Conservation (phyloP, 805 yeast species). For the Hyphopichia homilentoma region DNA sequence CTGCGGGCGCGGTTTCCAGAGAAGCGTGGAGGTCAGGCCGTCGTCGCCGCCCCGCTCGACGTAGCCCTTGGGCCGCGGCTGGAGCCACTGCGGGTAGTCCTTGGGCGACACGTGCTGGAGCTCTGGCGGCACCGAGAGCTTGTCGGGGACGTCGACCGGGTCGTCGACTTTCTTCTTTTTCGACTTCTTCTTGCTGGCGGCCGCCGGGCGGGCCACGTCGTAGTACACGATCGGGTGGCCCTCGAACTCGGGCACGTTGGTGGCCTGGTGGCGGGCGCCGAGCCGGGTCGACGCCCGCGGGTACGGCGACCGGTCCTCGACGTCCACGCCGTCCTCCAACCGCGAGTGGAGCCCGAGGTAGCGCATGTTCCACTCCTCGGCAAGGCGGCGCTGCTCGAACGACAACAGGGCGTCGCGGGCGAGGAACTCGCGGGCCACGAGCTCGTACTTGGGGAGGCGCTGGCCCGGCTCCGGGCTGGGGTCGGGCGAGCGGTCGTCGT, state of each 20-base stretch:
- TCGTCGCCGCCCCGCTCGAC: conserved; percentile 78
- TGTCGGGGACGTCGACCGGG: conserved; percentile 14
- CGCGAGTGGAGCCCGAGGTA: conserved; percentile 74
- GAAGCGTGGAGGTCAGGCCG: conserved; percentile 50
- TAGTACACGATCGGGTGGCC: conserved; percentile 66
- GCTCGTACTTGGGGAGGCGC: conserved; percentile 51
- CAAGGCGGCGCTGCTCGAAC: conserved; percentile 44
- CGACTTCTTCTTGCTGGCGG: conserved; percentile 10
- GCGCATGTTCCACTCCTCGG: conserved; percentile 80
- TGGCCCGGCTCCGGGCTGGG: conserved; percentile 8
- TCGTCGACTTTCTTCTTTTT: conserved; percentile 14
- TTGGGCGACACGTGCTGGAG: conserved; percentile 35
- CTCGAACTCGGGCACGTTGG: conserved; percentile 51
- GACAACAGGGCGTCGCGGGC: conserved; percentile 40
- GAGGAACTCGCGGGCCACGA: conserved; percentile 51
- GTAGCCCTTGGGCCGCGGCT: conserved; percentile 75
- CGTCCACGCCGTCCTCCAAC: conserved; percentile 72
- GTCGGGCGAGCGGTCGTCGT: conserved; percentile 2
- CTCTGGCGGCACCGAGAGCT: conserved; percentile 46
- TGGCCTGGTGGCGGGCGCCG: conserved; percentile 71
- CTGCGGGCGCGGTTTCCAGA: conserved; percentile 56
- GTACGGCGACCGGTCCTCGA: conserved; percentile 68
- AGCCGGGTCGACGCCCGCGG: conserved; percentile 77
- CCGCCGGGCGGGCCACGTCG: conserved; percentile 27
- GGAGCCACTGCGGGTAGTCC: conserved; percentile 71